Base-by-base conservation (phyloP, 176 grass and related monocot genomes). In the Rhynchospora tenuis region DNA sequence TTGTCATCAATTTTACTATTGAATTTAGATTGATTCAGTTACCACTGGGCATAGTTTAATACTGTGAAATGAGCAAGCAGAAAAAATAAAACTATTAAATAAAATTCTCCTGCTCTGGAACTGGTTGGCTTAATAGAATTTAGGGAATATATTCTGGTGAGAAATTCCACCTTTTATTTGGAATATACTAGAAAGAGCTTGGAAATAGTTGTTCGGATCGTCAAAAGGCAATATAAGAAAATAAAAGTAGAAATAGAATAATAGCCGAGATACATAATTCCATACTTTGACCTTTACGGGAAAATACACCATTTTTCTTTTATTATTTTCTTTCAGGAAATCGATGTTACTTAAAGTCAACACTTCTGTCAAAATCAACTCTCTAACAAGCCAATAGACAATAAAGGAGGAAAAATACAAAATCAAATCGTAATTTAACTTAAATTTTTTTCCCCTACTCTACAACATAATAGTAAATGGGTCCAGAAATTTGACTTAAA, bases 21-120 rank as follows among this genome's bases (percentile, higher is more conserved):
- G 62, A 88, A 22, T 3, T 83, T 81, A 84, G 71, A 15, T 79
- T 7, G 23, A 44, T 86, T 56, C 50, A 82, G 78, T 54, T 51
- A 67, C 51, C 48, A 46, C n/a, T 57, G 17, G 29, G 28, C 48
- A 55, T 1, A 76, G 45, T 75, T 52, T 28, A 22, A 10, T 72
- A 29, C 80, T 60, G 84, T 42, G 5, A 61, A 73, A 71, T 38
- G 15, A 66, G 20, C 11, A 54, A 26, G 60, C 23, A 62, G 44
- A 38, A 61, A 45, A 73, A n/a, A 1, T 12, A 43, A 68, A 75
- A 59, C 26, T 1, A 42, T 24, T 27, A 12, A 22, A 65, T 7
- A 44, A 77, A 83, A 63, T 66, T 44, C 75, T 43, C 59, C 51
- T 20, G 44, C 43, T 6, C 45, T 51, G 59, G 42, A 0, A 59